Evolutionary conservation across 345 rosid species (phyloP), one percentile per base, ranked within the genome.

Genomic region (Abelmoschus esculentus): DNA sequence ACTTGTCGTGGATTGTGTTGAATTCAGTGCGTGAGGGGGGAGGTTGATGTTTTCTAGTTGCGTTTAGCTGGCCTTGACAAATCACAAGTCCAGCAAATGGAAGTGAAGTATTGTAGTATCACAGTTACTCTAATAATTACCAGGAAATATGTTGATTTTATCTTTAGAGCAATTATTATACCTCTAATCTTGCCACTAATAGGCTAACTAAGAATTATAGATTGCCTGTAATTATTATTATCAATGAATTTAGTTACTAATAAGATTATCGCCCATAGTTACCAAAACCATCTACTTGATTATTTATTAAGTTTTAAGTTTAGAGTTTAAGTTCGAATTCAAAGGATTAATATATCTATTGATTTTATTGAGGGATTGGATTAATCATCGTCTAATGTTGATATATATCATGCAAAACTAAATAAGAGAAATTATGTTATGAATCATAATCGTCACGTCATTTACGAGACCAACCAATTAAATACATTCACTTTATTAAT

Each of bases 41-140:
- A 62, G 31, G 49, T 63, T 65, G 61, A 26, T 56, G 38, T 65
- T 65, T 46, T 26, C 14, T 46, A 47, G 38, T 47, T 66, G 55
- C 0, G 7, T 46, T 28, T 47, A 46, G 38, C 69, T 66, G 69
- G 69, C 7, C 32, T 9, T 56, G 15, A 63, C 19, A 52, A 32
- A 32, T 29, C 3, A 29, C 17, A 59, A 29, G 42, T 28, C 53
- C 28, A 17, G 13, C 38, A 36, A 36, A 61, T 61, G 17, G 2
- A 61, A 62, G 31, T 36, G 68, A 19, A 63, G 5, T 63, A 19
- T 26, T 11, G 54, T 64, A 42, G 44, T 6, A 53, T 53, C 57
- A 6, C 57, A 3, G 3, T 31, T 4, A 31, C 32, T 17, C 57
- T 18, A 7, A 4, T 44, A 64, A 64, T 44, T 44, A 44, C 44